Base-by-base conservation (phyloP, 345 rosid genomes). In the Luvunga scandens region DNA sequence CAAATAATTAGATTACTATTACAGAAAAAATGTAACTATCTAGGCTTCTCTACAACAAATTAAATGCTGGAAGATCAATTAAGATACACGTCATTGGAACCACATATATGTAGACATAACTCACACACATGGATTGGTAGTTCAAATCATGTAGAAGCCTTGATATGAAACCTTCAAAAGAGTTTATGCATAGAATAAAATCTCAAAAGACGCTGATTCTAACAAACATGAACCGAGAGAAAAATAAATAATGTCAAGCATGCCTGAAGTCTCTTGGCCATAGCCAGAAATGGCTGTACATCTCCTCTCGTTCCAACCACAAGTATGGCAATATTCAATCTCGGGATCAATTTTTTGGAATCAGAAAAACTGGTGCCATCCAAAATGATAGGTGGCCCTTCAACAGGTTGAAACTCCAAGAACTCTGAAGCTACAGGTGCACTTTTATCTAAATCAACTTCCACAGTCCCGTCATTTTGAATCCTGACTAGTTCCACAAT, bases 221-320 rank as follows among this genome's bases (percentile, higher is more conserved):
- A 65, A 48, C 38, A 64, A 39, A 28, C 36, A 6, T 19, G 27
- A 9, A 42, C 24, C 27, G 64, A 42, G 5, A 3, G 24, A 16
- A 66, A 67, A 31, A 45, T 5, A 25, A 24, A 69, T 28, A 28
- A 79, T 16, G 38, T 68, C 27, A 55, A 81, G 83, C 85, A 69
- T 83, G 84, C 99, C 97, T 96, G 99, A 79, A 96, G 98, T 83
- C 97, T 89, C 83, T 90, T 94, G 76, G 99, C 98, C 79, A 96
- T 91, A 75, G 99, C 99, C 66, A 96, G 76, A 85, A 96, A 96
- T 62, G 98, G 91, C 75, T 94, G 99, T 42, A 96, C 99, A 89
- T 96, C 98, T 89, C 99, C 99, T 82, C 98, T 92, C 33, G 99
- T 96, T 82, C 99, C 99, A 72, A 96, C 99, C 76, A 96, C 93